Evolutionary conservation across 2,329 filamentous ascomycete species (phyloP), one percentile per base, ranked within the genome.

Genomic region (Cercospora zeae-maydis): DNA sequence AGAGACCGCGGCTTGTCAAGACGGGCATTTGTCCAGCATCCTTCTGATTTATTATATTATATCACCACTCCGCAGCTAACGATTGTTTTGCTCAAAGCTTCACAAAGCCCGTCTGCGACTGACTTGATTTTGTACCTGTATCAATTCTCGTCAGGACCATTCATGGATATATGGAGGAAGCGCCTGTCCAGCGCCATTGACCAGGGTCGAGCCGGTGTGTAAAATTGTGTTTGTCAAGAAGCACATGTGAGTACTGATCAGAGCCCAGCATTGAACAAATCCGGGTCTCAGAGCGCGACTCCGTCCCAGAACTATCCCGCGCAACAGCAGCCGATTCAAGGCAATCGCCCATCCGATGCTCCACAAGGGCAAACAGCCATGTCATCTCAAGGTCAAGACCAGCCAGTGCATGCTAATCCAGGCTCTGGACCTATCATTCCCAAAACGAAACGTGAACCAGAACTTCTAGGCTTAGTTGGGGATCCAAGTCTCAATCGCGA

Each of bases 401-500:
- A 61, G 19, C 59, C 52, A n/a, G 39, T 61, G 10, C 59, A 34
- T 24, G 59, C 59, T 4, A 55, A 47, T 42, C 59, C 59, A 16
- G 45, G 57, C 14, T 47, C 51, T 21, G 60, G 58, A 4, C 63
- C 65, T 19, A 58, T 66, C 19, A 54, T 62, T 6, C 61, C 66
- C 16, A 66, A 59, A 24, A 9, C 62, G 2, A 64, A 65, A 45
- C 62, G 64, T n/a, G 53, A 64, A 37, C 61, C 66, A 2, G 58
- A 57, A 14, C 21, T 67, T 1, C 30, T 67, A 6, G 66, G 63
- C 21, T 33, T 66, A 11, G 66, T 63, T 4, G 55, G 63, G 3
- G 66, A 67, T 31, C 59, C 66, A 10, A 53, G 59, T 27, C 42
- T 66, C 33, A 66, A 64, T 19, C 61, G 66, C 4, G 66, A 67